Percentiles rank a stretch among this genome's conserved stretches.
Evolutionary conservation across 2,329 filamentous ascomycete genomes (phyloP).

Genomic region (Dactylella cylindrospora): DNA sequence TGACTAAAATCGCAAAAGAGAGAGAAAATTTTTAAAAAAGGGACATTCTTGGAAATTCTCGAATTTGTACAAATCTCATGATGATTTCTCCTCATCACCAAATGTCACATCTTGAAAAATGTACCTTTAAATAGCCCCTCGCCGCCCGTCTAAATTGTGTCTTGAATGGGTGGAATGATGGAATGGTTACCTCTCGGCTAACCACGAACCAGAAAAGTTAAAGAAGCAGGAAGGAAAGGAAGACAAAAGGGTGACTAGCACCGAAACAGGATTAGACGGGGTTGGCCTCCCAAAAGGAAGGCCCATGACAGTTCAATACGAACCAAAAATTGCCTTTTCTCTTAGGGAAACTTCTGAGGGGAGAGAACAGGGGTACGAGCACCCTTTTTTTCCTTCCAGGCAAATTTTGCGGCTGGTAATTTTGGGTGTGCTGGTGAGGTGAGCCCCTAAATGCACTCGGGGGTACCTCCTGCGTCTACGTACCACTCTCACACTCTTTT

Average conservation of each 20-base stretch:
- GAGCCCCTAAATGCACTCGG: conserved; percentile 25
- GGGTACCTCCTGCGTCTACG: conserved; percentile 22
- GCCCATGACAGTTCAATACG: too few relatives aligned
- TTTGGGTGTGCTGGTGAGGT: neutral
- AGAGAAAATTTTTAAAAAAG: too few relatives aligned
- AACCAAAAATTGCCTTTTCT: too few relatives aligned
- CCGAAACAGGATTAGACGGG: conserved; percentile 6
- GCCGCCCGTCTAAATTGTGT: conserved; percentile 7
- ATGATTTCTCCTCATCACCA: too few relatives aligned
- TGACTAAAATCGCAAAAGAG: too few relatives aligned
- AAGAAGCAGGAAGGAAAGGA: too few relatives aligned
- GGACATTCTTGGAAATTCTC: too few relatives aligned
- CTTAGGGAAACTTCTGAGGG: too few relatives aligned
- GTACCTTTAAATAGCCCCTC: conserved; percentile 10
- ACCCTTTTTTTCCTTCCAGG: conserved; percentile 6
- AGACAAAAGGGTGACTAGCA: too few relatives aligned
- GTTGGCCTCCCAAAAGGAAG: neutral
- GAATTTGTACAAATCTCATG: too few relatives aligned
- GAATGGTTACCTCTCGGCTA: conserved; percentile 38
- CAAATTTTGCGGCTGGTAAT: neutral
- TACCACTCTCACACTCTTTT: conserved; percentile 8
- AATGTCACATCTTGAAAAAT: too few relatives aligned
- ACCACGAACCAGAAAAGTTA: too few relatives aligned
- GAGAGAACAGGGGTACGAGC: conserved; percentile 2
- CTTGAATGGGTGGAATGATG: neutral